Conservation (phyloP, 2,329 filamentous ascomycete species). For the Escovopsis sp. region DNA sequence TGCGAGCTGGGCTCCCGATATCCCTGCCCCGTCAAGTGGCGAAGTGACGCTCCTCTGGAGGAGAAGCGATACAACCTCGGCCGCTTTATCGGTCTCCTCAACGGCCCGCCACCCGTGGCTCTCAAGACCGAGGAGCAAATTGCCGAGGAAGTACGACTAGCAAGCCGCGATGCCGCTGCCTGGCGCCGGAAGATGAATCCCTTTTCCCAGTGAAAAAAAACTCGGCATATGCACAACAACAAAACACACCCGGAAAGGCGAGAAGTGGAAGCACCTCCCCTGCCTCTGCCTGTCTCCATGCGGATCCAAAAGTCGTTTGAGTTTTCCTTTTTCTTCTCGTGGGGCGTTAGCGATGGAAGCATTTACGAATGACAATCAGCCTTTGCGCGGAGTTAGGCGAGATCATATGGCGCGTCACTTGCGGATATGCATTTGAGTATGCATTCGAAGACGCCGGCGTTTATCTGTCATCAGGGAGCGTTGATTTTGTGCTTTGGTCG, state of each 20-base stretch:
- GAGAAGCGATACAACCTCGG: conserved; percentile 62
- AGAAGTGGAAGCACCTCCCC: neutral
- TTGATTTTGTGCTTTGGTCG: too few species aligned
- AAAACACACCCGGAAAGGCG: neutral
- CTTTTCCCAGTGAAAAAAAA: conserved; percentile 6
- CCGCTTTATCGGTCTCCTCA: conserved; percentile 56
- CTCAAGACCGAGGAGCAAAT: conserved; percentile 34
- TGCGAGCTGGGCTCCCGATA: conserved; percentile 42
- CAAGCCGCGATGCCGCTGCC: conserved; percentile 30
- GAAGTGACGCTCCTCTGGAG: conserved; percentile 34
- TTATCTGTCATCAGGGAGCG: too few species aligned
- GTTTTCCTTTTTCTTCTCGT: neutral
- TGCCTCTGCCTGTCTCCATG: neutral
- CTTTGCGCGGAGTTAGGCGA: too few species aligned
- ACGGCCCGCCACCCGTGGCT: conserved; percentile 26
- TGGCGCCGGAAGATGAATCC: conserved; percentile 30
- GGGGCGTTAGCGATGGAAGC: too few species aligned
- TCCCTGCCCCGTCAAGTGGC: conserved; percentile 54
- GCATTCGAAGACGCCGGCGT: too few species aligned
- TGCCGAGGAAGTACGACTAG: conserved; percentile 25
- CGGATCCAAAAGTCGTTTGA: too few species aligned
- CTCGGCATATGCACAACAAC: neutral
- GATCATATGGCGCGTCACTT: too few species aligned
- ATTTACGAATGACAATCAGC: too few species aligned
- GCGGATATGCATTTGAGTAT: too few species aligned